These are phyloP conservation scores for Eucalyptus pauciflora DNA, from an alignment of 345 rosid genomes.

Conservation along the genomic window DNA sequence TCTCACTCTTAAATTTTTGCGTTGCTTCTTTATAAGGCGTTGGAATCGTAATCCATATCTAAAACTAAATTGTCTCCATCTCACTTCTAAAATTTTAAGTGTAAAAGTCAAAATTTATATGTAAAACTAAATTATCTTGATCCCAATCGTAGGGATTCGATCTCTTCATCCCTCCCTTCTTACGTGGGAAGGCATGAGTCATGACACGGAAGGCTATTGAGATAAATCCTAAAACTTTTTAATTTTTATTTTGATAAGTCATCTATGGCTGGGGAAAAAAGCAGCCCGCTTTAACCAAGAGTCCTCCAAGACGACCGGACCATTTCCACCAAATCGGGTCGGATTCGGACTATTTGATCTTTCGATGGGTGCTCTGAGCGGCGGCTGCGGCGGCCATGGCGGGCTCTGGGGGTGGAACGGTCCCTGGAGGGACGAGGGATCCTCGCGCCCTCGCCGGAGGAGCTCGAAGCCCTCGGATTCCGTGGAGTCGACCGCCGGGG, in stretches of 20 bases:
- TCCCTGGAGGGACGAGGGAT: slow-evolving; percentile 7
- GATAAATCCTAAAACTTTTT: too few species aligned
- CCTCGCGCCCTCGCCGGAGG: slow-evolving; percentile 9
- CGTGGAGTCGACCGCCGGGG: slow-evolving; percentile 13
- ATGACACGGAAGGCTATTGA: too few species aligned
- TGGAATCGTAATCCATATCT: too few species aligned
- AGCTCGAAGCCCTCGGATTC: slow-evolving; percentile 41
- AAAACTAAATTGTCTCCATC: too few species aligned
- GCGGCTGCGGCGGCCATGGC: slow-evolving; percentile 25
- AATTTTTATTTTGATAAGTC: not conserved
- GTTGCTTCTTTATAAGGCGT: too few species aligned
- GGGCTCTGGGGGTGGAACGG: slow-evolving; percentile 54
- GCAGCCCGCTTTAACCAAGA: not conserved
- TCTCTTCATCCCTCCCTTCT: accelerated
- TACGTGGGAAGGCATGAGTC: too few species aligned
- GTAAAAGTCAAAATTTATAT: accelerated
- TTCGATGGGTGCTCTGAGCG: slow-evolving; percentile 37
- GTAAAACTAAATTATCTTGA: too few species aligned
- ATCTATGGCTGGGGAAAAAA: not conserved
- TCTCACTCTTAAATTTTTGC: accelerated
- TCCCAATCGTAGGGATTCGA: too few species aligned
- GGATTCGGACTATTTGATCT: not conserved
- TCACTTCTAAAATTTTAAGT: too few species aligned
- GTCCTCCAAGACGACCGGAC: not conserved
- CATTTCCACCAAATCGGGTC: not conserved